Evolutionary conservation across 257 asterid genomes (phyloP).

Genomic region (Gardenia jasminoides): DNA sequence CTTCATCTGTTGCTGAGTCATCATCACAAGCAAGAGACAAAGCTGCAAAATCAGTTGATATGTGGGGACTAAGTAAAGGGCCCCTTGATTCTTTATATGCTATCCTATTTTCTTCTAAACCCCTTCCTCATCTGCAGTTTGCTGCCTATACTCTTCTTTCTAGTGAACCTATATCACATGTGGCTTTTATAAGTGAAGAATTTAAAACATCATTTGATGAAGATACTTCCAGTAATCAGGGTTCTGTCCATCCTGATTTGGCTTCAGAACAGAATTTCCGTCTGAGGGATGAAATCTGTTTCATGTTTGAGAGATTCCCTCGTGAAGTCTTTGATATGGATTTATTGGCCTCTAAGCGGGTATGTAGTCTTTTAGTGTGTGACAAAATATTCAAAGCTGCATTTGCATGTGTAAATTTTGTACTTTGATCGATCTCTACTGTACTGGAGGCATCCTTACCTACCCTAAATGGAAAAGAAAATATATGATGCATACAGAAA

Average conservation of each 20-base stretch:
- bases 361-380: conserved; percentile 28
- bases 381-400: background rate
- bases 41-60: conserved; percentile 81
- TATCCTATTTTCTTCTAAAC: conserved; percentile 67
- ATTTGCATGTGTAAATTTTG: background rate
- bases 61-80: conserved; percentile 96
- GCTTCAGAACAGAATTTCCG: conserved; percentile 55
- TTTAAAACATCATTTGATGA: conserved; percentile 30
- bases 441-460: background rate
- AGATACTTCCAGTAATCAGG: conserved; percentile 46
- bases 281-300: conserved; percentile 73
- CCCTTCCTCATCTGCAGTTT: conserved; percentile 74
- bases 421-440: background rate
- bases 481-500: background rate
- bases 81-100: conserved; percentile 78
- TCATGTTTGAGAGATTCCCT: conserved; percentile 59
- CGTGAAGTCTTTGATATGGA: conserved; percentile 65
- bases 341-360: conserved; percentile 70
- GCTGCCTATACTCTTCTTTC: conserved; percentile 87
- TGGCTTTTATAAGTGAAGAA: conserved; percentile 46
- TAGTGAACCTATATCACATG: conserved; percentile 55
- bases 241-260: conserved; percentile 32
- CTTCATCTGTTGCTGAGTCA: conserved; percentile 65
- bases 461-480: background rate
- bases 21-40: conserved; percentile 84